Evolutionary conservation across 2,329 filamentous ascomycete genomes (phyloP).

Genomic region (Metarhizium rileyi): DNA sequence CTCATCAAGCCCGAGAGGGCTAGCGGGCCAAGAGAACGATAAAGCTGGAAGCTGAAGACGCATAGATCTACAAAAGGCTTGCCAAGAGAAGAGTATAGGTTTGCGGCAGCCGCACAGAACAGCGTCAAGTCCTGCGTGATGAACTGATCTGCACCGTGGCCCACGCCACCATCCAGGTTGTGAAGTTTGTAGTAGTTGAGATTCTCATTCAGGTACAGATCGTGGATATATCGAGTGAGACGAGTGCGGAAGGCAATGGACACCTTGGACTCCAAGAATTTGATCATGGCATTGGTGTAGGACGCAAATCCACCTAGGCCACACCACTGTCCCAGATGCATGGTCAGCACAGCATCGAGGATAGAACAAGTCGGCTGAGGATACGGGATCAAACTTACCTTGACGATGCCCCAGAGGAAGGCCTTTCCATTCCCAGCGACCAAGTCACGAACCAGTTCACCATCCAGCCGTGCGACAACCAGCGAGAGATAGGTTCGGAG

Average conservation of each 20-base stretch:
- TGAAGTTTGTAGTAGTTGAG: conserved; percentile 93
- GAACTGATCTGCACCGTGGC: conserved; percentile 87
- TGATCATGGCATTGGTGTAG: conserved; percentile 98
- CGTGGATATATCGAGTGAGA: conserved; percentile 92
- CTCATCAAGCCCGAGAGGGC: conserved; percentile 77
- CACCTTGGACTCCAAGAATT: conserved; percentile 94
- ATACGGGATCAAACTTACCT: conserved; percentile 36
- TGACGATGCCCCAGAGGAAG: conserved; percentile 80
- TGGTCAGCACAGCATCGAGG: neutral
- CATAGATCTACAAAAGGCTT: conserved; percentile 96
- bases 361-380: neutral
- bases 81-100: conserved; percentile 90
- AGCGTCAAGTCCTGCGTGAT: conserved; percentile 95
- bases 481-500: conserved; percentile 89
- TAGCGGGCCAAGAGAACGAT: conserved; percentile 79
- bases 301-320: conserved; percentile 87
- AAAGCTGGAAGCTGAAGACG: conserved; percentile 97
- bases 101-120: conserved; percentile 87
- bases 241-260: conserved; percentile 96
- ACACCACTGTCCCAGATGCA: conserved; percentile 55
- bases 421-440: conserved; percentile 87
- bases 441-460: conserved; percentile 90
- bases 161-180: conserved; percentile 87
- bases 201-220: conserved; percentile 89
- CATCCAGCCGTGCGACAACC: conserved; percentile 84